These are phyloP conservation scores for Globisporangium lucens DNA, from an alignment of 352 stramenopile species.

Conservation along the genomic window DNA sequence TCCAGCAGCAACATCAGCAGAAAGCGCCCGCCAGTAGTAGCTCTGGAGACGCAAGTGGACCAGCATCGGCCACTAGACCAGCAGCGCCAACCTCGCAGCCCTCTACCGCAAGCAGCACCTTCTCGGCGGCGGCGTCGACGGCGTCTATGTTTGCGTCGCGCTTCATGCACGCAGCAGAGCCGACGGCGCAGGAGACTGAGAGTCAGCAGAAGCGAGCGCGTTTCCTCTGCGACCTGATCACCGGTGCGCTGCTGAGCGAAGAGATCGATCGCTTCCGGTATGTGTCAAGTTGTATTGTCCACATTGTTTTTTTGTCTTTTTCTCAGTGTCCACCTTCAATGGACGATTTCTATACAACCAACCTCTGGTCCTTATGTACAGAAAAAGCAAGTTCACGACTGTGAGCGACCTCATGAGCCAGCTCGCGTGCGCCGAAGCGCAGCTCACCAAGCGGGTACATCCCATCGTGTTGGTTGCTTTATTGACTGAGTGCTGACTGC, in stretches of 20 bases:
- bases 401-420: constrained; percentile 53
- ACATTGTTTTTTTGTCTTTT: background rate
- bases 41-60: background rate
- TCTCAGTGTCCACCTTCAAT: background rate
- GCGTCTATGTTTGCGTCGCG: constrained; percentile 39
- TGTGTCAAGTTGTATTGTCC: background rate
- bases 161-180: constrained; percentile 36
- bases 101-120: constrained; percentile 17
- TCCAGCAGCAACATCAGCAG: background rate
- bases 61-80: constrained; percentile 4
- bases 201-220: constrained; percentile 36
- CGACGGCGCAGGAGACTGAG: constrained; percentile 30
- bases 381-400: constrained; percentile 32
- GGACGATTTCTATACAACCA: background rate
- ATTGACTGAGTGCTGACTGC: background rate
- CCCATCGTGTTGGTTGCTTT: background rate
- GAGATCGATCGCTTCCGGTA: constrained; percentile 63
- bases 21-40: background rate
- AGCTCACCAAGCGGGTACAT: constrained; percentile 50
- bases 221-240: constrained; percentile 45
- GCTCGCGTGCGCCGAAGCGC: constrained; percentile 54
- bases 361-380: constrained; percentile 7
- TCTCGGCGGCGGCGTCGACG: constrained; percentile 24
- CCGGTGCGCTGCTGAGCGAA: constrained; percentile 52
- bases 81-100: constrained; percentile 19